Evolutionary conservation across 805 yeast species (phyloP).

Genomic region (Starmerella cellae): DNA sequence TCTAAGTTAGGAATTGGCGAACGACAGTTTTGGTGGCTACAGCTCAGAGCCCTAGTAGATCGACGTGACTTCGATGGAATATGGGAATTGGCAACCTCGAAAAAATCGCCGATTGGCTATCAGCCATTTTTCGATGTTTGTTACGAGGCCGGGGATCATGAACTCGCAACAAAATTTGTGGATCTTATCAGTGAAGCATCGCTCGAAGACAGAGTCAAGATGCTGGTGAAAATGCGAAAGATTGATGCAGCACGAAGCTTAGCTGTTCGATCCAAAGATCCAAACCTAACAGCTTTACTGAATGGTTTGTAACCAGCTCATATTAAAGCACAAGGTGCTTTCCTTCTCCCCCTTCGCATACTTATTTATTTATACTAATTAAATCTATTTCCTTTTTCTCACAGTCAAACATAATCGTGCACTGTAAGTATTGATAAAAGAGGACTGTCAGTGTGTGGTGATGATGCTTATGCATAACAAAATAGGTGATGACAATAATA

Average conservation of each 20-base stretch:
- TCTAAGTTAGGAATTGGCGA: slow-evolving; percentile 47
- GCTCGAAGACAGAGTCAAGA: slow-evolving; percentile 36
- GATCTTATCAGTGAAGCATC: slow-evolving; percentile 36
- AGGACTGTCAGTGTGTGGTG: too few relatives aligned
- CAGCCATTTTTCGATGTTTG: slow-evolving; percentile 48
- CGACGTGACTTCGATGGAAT: slow-evolving; percentile 44
- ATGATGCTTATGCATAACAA: too few relatives aligned
- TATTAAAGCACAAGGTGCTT: too few relatives aligned
- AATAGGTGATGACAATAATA: too few relatives aligned
- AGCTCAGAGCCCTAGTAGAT: slow-evolving; percentile 37
- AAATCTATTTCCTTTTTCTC: too few relatives aligned
- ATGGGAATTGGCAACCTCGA: slow-evolving; percentile 37
- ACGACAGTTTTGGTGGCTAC: slow-evolving; percentile 42
- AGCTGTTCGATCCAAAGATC: slow-evolving; percentile 24
- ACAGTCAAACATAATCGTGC: too few relatives aligned
- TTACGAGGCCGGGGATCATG: slow-evolving; percentile 39
- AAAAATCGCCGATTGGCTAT: slow-evolving; percentile 61
- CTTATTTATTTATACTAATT: too few relatives aligned
- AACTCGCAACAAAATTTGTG: slow-evolving; percentile 50
- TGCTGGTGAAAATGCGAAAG: slow-evolving; percentile 36
- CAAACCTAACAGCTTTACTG: neutral
- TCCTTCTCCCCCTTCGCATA: too few relatives aligned
- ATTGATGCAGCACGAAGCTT: slow-evolving; percentile 23
- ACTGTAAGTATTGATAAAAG: too few relatives aligned
- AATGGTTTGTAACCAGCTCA: neutral